Percentiles rank a stretch among this genome's conserved stretches.
phyloP scores from a whole-genome alignment of 768 basidiomycete species.

The Phallus indusiatus region DNA sequence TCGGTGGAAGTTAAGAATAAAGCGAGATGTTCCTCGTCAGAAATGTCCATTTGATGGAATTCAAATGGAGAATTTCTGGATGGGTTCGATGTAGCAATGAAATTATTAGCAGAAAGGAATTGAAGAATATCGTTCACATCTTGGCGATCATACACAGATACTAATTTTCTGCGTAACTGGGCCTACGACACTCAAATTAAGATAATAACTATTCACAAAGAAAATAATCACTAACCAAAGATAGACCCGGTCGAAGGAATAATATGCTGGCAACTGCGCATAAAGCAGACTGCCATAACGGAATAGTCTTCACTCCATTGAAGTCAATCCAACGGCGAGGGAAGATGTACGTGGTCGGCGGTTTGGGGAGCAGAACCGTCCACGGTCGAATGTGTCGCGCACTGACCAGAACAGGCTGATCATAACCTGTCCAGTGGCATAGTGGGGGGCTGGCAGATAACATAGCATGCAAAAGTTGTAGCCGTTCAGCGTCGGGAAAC shows the following conservation, averaged over 20 bases:
- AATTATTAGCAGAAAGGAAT: constrained; percentile 53
- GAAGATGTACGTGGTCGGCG: constrained; percentile 36
- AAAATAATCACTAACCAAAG: constrained; percentile 41
- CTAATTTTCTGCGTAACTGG: constrained; percentile 64
- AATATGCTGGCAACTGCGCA: constrained; percentile 59
- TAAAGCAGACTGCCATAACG: constrained; percentile 65
- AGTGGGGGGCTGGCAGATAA: not conserved
- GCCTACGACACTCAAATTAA: constrained; percentile 29
- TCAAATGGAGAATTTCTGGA: no score
- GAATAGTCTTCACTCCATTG: constrained; percentile 45
- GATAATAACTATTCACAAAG: not conserved
- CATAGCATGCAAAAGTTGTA: not conserved
- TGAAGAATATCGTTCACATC: constrained; percentile 58
- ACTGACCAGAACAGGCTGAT: constrained; percentile 5
- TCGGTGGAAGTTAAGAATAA: no score
- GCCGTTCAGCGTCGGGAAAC: not conserved
- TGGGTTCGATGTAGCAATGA: constrained; percentile 30
- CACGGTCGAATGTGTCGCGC: constrained; percentile 30
- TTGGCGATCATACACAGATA: constrained; percentile 64
- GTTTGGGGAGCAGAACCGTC: constrained; percentile 45
- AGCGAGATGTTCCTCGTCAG: no score
- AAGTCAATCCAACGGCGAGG: constrained; percentile 77
- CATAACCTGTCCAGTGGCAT: constrained; percentile 7
- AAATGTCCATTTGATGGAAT: no score
- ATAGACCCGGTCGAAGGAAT: constrained; percentile 62